Base-by-base conservation (phyloP, 2,329 filamentous ascomycete species). In the Byssothecium circinans region DNA sequence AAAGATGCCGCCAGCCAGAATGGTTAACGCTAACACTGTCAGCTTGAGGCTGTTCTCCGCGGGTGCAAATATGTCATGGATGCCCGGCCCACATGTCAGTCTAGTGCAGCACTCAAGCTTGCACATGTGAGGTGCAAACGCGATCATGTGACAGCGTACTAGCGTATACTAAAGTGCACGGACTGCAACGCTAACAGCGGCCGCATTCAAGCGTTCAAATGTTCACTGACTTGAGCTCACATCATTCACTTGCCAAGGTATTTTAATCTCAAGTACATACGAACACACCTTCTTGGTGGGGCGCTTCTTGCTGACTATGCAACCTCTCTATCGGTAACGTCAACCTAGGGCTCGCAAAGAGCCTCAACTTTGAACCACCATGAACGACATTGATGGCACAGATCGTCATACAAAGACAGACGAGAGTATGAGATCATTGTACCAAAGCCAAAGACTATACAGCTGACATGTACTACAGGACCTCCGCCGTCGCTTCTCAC, bases 401-500 rank as follows among this genome's bases (percentile, higher is more conserved):
- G 71, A 75, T 48, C 76, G 76, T 60, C 71, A 74, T 45, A 56
- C 67, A 45, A 68, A 66, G 48, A 61, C 60, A 29, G 67, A 69
- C 39, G 67, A 70, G 48, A 64, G 68, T 68, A 63, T 10, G 34
- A 25, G 12, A 1, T 14, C 10, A 15, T 15, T 19, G 32, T 20
- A 15, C 17, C 2, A 12, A 23, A 22, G 39, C 32, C 15, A 22
- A 8, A 39, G 18, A 39, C 22, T 14, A 39, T 27, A 39, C 22
- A 34, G 41, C 54, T 58, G 20, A 38, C 56, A 39, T 18, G 10
- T 8, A 43, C 53, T 35, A 12, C 54, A 81, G 81, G 78, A 48
- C 77, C 80, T 32, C 75, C 82, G 10, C 89, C 94, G 0, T 95
- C 92, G 12, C 85, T 99, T 29, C 84, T 96, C 43, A 87, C 90